Conservation (phyloP, 805 yeast species). For the Nakazawaea wyomingensis region DNA sequence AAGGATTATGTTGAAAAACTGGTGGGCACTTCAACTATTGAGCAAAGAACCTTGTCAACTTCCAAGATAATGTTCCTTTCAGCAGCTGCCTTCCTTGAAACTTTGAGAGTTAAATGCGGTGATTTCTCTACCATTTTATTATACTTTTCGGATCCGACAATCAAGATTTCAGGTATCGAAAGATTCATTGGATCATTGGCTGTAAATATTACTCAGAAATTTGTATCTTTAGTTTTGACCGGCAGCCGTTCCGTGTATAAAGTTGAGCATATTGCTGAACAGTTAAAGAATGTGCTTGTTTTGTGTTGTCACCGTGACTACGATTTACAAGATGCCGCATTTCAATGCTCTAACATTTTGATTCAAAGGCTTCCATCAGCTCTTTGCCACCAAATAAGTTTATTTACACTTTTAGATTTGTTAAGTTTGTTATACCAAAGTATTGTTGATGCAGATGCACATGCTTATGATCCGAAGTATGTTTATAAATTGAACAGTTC, state of each 20-base stretch:
- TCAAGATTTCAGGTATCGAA: conserved; percentile 61
- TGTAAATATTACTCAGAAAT: conserved; percentile 51
- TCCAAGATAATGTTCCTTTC: conserved; percentile 85
- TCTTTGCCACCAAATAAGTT: conserved; percentile 65
- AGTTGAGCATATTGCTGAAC: conserved; percentile 56
- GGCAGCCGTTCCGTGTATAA: conserved; percentile 54
- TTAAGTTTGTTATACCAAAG: conserved; percentile 74
- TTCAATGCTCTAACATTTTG: conserved; percentile 67
- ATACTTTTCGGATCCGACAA: conserved; percentile 84
- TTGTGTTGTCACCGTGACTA: conserved; percentile 74
- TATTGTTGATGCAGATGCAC: conserved; percentile 75
- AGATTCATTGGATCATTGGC: conserved; percentile 65
- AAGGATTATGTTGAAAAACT: conserved; percentile 50
- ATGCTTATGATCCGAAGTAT: conserved; percentile 81
- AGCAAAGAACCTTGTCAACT: conserved; percentile 51
- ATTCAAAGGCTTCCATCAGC: conserved; percentile 68
- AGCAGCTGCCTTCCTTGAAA: conserved; percentile 74
- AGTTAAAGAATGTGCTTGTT: conserved; percentile 61
- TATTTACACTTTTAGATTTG: conserved; percentile 78
- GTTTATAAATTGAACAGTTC: conserved; percentile 41
- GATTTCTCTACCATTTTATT: conserved; percentile 71
- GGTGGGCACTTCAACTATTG: conserved; percentile 47
- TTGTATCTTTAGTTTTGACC: conserved; percentile 42
- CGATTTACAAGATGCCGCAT: conserved; percentile 73
- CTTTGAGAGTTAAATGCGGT: conserved; percentile 72